Conservation (phyloP, 1,284 basidiomycete species). For the Marasmius oreades region DNA sequence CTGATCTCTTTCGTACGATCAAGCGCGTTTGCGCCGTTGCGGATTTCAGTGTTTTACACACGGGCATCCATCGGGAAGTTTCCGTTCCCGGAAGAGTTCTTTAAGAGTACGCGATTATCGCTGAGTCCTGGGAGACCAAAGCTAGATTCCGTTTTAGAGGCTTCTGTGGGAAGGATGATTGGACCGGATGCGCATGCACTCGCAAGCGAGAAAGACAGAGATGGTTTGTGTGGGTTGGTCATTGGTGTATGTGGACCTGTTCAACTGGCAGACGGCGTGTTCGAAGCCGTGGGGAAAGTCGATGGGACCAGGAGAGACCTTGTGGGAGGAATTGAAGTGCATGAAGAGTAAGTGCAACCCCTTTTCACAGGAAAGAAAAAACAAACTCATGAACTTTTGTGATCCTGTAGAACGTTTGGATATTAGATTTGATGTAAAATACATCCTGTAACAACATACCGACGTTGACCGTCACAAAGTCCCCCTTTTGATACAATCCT, state of each 20-base stretch:
- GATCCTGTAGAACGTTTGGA: slow-evolving; percentile 9
- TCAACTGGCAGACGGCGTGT: slow-evolving; percentile 52
- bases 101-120: slow-evolving; percentile 34
- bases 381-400: neutral
- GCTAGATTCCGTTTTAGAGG: slow-evolving; percentile 41
- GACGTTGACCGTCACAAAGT: too few relatives aligned
- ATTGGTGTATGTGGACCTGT: slow-evolving; percentile 67
- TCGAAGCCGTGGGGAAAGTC: slow-evolving; percentile 44
- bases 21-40: slow-evolving; percentile 38
- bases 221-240: slow-evolving; percentile 53
- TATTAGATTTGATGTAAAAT: slow-evolving; percentile 24
- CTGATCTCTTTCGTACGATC: slow-evolving; percentile 50
- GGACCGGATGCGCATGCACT: neutral
- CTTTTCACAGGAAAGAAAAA: too few relatives aligned
- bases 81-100: slow-evolving; percentile 30
- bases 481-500: too few relatives aligned
- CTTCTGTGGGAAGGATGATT: slow-evolving; percentile 38
- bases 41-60: slow-evolving; percentile 63
- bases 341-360: slow-evolving; percentile 53
- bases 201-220: neutral
- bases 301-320: slow-evolving; percentile 46
- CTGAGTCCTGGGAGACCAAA: slow-evolving; percentile 49
- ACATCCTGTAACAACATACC: too few relatives aligned
- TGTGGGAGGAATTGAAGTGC: slow-evolving; percentile 69
- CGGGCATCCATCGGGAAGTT: slow-evolving; percentile 41